phyloP scores from a whole-genome alignment of 1,139 yeast species.

The Debaryomyces udenii region DNA sequence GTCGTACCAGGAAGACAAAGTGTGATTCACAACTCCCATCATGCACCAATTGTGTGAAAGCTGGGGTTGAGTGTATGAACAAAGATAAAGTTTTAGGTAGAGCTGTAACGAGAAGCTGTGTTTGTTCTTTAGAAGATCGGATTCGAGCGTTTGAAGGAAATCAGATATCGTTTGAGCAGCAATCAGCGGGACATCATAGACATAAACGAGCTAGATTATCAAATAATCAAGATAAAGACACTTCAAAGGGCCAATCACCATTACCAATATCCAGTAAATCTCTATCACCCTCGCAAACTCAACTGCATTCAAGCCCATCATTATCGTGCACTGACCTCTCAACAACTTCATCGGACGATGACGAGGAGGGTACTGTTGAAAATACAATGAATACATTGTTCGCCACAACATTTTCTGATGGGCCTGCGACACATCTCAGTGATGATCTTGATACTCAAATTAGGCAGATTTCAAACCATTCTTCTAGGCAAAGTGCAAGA shows the following conservation, averaged over 20 bases:
- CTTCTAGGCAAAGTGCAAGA: no score
- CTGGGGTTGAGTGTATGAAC: no score
- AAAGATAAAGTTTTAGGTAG: no score
- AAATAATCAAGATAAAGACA: not conserved
- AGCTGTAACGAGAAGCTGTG: no score
- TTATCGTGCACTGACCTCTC: not conserved
- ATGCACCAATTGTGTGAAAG: no score
- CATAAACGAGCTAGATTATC: no score
- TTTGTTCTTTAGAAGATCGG: no score
- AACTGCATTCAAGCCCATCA: not conserved
- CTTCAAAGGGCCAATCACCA: not conserved
- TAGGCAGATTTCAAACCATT: constrained; percentile 9
- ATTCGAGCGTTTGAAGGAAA: no score
- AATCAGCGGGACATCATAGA: no score
- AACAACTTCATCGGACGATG: constrained; percentile 1
- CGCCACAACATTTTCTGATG: constrained; percentile 11
- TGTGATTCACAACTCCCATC: no score
- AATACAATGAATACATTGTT: constrained; percentile 13
- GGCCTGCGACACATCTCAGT: constrained; percentile 11
- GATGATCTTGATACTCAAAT: constrained; percentile 13
- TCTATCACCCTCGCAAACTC: not conserved
- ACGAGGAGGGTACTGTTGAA: constrained; percentile 1
- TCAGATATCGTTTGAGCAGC: no score
- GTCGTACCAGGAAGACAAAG: no score
- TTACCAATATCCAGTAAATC: not conserved